Base-by-base conservation (phyloP, 2,329 filamentous ascomycete species). In the Aspergillus intermedius region DNA sequence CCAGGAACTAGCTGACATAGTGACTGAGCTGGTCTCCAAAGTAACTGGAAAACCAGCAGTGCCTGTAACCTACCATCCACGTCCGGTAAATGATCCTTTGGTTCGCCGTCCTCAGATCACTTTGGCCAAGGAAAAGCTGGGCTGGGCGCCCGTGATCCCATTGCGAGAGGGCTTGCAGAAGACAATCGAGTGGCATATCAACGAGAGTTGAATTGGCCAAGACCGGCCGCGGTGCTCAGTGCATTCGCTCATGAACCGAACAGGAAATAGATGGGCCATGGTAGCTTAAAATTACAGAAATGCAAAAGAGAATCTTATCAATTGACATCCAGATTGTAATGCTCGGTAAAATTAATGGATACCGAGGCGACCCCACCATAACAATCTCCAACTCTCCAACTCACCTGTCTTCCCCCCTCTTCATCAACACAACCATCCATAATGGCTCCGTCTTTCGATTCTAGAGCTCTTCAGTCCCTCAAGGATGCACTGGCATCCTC, bases 31-130 rank as follows among this genome's bases (percentile, higher is more conserved):
- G 10, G 58, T 63, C 8, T 34, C 46, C 7, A 32, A 49, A 25
- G 48, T 49, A 12, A 50, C 41, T 5, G 44, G 44, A 2, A 21
- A 13, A 12, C 46, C 41, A 1, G 44, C 15, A 3, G 39, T 46
- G 19, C 46, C 40, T 30, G 54, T 48, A 44, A 49, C 21, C 21
- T 47, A 52, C 42, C 42, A 47, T 17, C 47, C 47, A 0, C 28
- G 34, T 1, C 44, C 39, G 15, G 37, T 35, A 0, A 51, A 55
- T 45, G 47, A 52, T 30, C 49, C 51, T 1, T 19, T 9, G 0
- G 23, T 45, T 19, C 49, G 61, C 39, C 55, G 57, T 35, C 62
- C 62, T 25, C 56, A 64, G 54, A 63, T 63, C 13, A 52, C 57
- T 4, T 49, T 57, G 49, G 61, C 61, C 17, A 60, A 58, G 44